These are phyloP conservation scores for Tulasnella sp. DNA, from an alignment of 768 basidiomycete species.

Conservation along the genomic window DNA sequence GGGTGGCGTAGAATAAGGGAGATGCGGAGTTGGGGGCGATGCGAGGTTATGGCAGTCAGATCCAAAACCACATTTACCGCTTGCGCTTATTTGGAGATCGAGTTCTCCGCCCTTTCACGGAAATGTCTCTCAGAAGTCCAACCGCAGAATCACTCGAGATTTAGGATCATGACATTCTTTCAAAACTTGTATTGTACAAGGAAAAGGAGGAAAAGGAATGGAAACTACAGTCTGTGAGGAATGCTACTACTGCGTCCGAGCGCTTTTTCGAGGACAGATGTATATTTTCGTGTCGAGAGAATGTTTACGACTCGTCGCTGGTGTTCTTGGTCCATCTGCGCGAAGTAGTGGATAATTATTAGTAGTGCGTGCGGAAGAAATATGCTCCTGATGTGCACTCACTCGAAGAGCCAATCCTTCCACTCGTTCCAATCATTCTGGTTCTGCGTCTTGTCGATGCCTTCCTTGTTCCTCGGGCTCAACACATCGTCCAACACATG, in stretches of 20 bases:
- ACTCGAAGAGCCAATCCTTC: conserved; percentile 20
- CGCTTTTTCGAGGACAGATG: neutral
- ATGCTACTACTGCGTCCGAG: neutral
- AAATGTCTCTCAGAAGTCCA: neutral
- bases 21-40: neutral
- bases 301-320: neutral
- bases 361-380: neutral
- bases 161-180: neutral
- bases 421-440: conserved; percentile 18
- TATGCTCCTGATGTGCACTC: neutral
- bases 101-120: neutral
- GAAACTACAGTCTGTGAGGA: neutral
- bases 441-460: conserved; percentile 1
- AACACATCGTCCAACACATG: conserved; percentile 12
- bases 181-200: neutral
- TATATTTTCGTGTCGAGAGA: neutral
- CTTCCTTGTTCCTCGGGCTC: conserved; percentile 12
- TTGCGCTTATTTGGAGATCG: neutral
- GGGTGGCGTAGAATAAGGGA: neutral
- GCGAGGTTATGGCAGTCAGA: neutral
- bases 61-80: neutral
- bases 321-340: conserved; percentile 2
- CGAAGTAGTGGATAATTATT: neutral
- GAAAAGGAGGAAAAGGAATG: neutral
- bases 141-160: neutral